phyloP scores from a whole-genome alignment of 305 asterid species.

The Fraxinus angustifolia region DNA sequence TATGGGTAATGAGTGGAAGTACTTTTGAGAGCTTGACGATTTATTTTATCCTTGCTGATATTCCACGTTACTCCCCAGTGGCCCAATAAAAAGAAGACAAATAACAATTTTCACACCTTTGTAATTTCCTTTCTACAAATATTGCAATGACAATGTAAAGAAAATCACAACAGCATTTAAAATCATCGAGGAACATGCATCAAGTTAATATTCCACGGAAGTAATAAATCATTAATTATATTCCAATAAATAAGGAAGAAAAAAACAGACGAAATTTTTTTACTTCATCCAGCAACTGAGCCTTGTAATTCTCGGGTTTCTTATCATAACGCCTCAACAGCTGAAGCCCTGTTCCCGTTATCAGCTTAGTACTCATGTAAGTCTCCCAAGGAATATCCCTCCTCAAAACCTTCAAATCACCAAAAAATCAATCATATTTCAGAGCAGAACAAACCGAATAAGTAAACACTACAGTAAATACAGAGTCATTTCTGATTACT shows the following conservation, averaged over 20 bases:
- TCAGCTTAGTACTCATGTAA: constrained; percentile 81
- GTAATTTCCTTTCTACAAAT: neutral
- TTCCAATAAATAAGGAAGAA: neutral
- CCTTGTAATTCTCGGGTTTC: constrained; percentile 66
- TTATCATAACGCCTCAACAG: constrained; percentile 86
- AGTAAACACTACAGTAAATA: neutral
- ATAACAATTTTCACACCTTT: neutral
- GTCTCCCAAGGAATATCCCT: constrained; percentile 98
- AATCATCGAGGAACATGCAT: neutral
- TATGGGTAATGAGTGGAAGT: neutral
- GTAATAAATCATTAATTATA: neutral
- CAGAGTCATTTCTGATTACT: neutral
- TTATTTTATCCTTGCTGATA: neutral
- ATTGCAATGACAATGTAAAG: neutral
- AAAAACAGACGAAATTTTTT: constrained; percentile 14
- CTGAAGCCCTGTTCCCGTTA: constrained; percentile 82
- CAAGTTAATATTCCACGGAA: neutral
- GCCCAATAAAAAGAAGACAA: neutral
- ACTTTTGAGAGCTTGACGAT: neutral
- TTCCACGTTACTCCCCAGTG: neutral
- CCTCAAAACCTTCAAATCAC: constrained; percentile 63
- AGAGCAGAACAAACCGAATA: constrained; percentile 1
- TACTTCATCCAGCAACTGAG: constrained; percentile 86
- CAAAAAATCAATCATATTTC: constrained; percentile 14
- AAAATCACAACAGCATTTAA: neutral